Percentiles rank a stretch among this genome's conserved stretches.
phyloP scores from a whole-genome alignment of 2,329 filamentous ascomycete species.

The Hypoxylon sp. region DNA sequence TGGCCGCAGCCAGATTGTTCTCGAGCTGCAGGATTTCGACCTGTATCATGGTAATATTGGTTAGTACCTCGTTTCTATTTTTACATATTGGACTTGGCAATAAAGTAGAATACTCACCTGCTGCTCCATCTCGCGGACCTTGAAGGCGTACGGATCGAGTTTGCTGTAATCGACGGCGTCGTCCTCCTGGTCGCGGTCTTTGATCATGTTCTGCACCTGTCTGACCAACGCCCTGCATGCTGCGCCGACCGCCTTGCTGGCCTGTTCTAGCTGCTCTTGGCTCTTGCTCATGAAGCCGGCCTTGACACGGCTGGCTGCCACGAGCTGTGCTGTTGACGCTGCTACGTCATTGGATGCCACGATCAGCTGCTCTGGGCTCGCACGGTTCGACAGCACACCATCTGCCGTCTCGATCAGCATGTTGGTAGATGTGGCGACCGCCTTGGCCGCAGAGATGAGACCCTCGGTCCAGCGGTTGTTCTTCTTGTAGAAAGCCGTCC shows the following conservation, averaged over 20 bases:
- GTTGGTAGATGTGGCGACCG: conserved; percentile 92
- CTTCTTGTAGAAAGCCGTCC: conserved; percentile 98
- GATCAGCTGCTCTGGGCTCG: conserved; percentile 95
- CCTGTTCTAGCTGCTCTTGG: conserved; percentile 88
- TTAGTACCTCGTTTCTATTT: not conserved
- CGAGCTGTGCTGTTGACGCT: conserved; percentile 93
- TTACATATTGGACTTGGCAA: not conserved
- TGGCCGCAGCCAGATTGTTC: conserved; percentile 80
- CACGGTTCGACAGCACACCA: conserved; percentile 89
- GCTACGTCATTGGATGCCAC: conserved; percentile 97
- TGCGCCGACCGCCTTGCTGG: conserved; percentile 89
- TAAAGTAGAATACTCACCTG: conserved; percentile 70
- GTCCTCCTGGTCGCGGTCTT: conserved; percentile 81
- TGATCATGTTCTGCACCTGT: conserved; percentile 94
- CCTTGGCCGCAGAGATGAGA: conserved; percentile 95
- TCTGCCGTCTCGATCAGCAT: conserved; percentile 97
- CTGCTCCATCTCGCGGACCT: conserved; percentile 98
- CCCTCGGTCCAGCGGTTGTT: conserved; percentile 99
- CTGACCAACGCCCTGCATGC: conserved; percentile 88
- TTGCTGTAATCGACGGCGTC: conserved; percentile 88
- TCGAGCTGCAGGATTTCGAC: conserved; percentile 97
- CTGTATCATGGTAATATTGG: conserved; percentile 55
- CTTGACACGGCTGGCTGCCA: conserved; percentile 95
- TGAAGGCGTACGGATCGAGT: conserved; percentile 94
- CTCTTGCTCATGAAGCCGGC: conserved; percentile 98